phyloP scores from a whole-genome alignment of 805 yeast genomes.

The Cyberlindnera suaveolens region DNA sequence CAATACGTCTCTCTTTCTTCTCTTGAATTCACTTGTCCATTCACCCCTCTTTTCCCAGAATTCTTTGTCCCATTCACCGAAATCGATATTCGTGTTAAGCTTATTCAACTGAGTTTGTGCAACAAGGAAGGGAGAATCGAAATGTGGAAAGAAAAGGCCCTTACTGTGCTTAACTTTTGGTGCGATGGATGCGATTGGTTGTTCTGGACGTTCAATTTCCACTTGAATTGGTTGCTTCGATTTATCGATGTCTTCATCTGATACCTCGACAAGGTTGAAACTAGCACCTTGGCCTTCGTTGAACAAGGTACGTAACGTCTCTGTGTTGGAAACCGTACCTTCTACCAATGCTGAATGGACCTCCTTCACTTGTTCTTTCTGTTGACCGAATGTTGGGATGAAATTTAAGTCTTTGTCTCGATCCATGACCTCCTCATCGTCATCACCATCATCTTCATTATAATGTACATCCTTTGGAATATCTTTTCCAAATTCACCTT shows the following conservation, averaged over 20 bases:
- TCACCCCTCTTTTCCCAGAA: slow-evolving; percentile 84
- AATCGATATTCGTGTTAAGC: slow-evolving; percentile 29
- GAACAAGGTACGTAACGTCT: slow-evolving; percentile 55
- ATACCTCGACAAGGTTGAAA: slow-evolving; percentile 38
- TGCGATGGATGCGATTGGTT: slow-evolving; percentile 14
- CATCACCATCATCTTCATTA: slow-evolving; percentile 16
- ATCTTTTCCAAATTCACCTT: slow-evolving; percentile 21
- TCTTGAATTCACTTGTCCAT: slow-evolving; percentile 67
- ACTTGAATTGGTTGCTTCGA: slow-evolving; percentile 20
- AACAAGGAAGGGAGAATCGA: slow-evolving; percentile 77
- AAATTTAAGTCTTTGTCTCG: slow-evolving; percentile 27
- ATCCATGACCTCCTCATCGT: slow-evolving; percentile 20
- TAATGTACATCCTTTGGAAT: slow-evolving; percentile 12
- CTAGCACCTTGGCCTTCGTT: slow-evolving; percentile 24
- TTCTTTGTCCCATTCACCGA: slow-evolving; percentile 58
- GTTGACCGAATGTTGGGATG: slow-evolving; percentile 46
- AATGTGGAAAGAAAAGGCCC: slow-evolving; percentile 69
- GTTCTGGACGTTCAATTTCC: slow-evolving; percentile 20
- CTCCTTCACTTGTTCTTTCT: neutral
- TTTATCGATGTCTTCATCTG: slow-evolving; percentile 45
- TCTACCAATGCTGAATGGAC: slow-evolving; percentile 9
- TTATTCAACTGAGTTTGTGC: slow-evolving; percentile 78
- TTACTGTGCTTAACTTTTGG: slow-evolving; percentile 29
- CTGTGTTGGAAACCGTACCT: slow-evolving; percentile 43
- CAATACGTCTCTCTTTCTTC: slow-evolving; percentile 66